Conservation (phyloP, 306 rosid species). For the Coriaria nepalensis region DNA sequence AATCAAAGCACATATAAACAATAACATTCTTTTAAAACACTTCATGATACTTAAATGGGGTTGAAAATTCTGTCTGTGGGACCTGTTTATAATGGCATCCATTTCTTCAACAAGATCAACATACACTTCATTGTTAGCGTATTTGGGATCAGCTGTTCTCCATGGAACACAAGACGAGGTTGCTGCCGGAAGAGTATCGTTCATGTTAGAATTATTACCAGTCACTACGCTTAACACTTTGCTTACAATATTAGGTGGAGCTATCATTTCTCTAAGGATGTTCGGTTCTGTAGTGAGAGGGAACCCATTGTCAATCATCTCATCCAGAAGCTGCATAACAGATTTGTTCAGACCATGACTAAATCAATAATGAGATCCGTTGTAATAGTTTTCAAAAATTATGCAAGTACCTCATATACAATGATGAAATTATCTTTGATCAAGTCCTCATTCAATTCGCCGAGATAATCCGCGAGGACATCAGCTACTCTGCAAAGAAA, state of each 20-base stretch:
- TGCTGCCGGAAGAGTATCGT: slow-evolving; percentile 74
- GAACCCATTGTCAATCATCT: slow-evolving; percentile 98
- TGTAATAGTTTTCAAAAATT: not conserved
- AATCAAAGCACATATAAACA: not conserved
- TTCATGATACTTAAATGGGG: not conserved
- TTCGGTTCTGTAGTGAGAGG: slow-evolving; percentile 91
- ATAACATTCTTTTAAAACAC: not conserved
- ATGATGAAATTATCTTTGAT: slow-evolving; percentile 83
- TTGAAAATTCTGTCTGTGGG: not conserved
- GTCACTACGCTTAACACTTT: slow-evolving; percentile 85
- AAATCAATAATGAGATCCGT: not conserved
- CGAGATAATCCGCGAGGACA: slow-evolving; percentile 78
- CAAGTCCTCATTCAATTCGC: slow-evolving; percentile 77
- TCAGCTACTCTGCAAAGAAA: slow-evolving; percentile 96
- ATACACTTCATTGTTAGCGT: slow-evolving; percentile 71
- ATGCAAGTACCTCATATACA: slow-evolving; percentile 58
- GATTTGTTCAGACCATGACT: not conserved
- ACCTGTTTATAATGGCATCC: slow-evolving; percentile 81
- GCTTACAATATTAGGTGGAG: slow-evolving; percentile 85
- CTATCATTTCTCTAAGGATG: slow-evolving; percentile 85
- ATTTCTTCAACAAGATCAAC: slow-evolving; percentile 90
- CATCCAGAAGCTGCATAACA: slow-evolving; percentile 68
- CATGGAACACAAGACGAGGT: slow-evolving; percentile 75
- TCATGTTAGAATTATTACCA: slow-evolving; percentile 82
- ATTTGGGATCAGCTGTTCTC: slow-evolving; percentile 60